phyloP scores from a whole-genome alignment of 371 early-diverging fungal genomes.

The Nosema muscidifuracis region DNA sequence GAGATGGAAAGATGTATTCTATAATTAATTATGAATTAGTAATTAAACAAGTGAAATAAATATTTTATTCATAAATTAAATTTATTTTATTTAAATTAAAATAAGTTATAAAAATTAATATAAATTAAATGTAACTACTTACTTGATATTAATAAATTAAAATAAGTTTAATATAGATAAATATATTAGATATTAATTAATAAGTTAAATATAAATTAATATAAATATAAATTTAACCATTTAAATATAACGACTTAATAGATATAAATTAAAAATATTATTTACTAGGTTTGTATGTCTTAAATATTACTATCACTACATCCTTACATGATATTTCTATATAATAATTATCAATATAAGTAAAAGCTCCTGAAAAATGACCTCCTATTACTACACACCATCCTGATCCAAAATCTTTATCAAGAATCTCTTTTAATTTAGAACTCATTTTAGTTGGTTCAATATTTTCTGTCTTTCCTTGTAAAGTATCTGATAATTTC shows the following conservation, averaged over 20 bases:
- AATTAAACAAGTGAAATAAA: slow-evolving; percentile 2
- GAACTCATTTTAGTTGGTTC: slow-evolving; percentile 22
- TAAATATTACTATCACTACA: slow-evolving; percentile 17
- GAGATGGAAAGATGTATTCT: not conserved
- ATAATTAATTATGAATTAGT: not conserved
- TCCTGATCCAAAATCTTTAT: slow-evolving; percentile 55
- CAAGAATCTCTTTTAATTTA: slow-evolving; percentile 49
- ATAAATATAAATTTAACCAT: no score
- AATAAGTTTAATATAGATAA: not conserved
- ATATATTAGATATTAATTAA: not conserved
- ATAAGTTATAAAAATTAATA: no score
- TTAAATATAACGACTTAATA: not conserved
- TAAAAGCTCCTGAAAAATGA: slow-evolving; percentile 56
- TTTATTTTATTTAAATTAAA: no score
- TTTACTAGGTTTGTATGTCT: slow-evolving; percentile 11
- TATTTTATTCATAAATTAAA: not conserved
- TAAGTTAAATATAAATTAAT: no score
- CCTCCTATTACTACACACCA: slow-evolving; percentile 62
- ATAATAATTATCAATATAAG: slow-evolving; percentile 35
- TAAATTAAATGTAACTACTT: no score
- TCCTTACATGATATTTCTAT: slow-evolving; percentile 19
- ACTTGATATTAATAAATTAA: no score
- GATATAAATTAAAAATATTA: not conserved
- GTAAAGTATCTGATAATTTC: not conserved
- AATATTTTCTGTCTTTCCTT: slow-evolving; percentile 9